phyloP scores from a whole-genome alignment of 371 early-diverging fungal species.

The Gilbertella persicaria region DNA sequence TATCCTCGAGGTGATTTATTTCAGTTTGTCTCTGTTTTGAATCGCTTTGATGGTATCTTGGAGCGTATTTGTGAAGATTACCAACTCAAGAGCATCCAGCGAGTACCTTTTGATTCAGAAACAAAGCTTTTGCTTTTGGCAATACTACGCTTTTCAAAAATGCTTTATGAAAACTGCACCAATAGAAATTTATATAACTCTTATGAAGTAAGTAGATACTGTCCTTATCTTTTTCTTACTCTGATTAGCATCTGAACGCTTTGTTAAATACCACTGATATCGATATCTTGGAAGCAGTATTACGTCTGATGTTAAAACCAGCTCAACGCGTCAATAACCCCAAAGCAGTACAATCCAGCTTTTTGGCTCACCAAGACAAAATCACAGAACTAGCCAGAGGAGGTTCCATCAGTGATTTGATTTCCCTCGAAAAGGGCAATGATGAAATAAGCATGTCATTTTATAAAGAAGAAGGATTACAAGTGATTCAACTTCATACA shows the following conservation, averaged over 20 bases:
- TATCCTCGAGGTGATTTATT: conserved; percentile 89
- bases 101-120: conserved; percentile 49
- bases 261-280: conserved; percentile 74
- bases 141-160: conserved; percentile 72
- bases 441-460: conserved; percentile 16
- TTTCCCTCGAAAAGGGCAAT: not conserved
- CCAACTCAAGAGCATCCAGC: conserved; percentile 61
- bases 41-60: conserved; percentile 89
- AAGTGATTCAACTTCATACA: not conserved
- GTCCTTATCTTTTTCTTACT: conserved; percentile 52
- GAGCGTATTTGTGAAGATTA: conserved; percentile 63
- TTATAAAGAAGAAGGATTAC: conserved; percentile 21
- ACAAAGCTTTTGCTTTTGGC: conserved; percentile 65
- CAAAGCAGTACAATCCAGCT: conserved; percentile 64
- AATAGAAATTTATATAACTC: conserved; percentile 93
- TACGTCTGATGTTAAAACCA: conserved; percentile 75
- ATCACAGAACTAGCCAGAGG: conserved; percentile 23
- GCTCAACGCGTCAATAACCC: conserved; percentile 81
- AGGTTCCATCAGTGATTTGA: conserved; percentile 9
- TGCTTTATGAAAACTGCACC: conserved; percentile 90
- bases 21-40: conserved; percentile 92
- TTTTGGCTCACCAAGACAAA: conserved; percentile 51
- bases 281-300: conserved; percentile 71
- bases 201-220: conserved; percentile 69
- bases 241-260: conserved; percentile 51